A percentile compares a stretch with the other conserved stretches of the same genome.
Evolutionary conservation across 108 stramenopile genomes (phyloP).

Genomic region (Cyclotella choctawhatcheeana): DNA sequence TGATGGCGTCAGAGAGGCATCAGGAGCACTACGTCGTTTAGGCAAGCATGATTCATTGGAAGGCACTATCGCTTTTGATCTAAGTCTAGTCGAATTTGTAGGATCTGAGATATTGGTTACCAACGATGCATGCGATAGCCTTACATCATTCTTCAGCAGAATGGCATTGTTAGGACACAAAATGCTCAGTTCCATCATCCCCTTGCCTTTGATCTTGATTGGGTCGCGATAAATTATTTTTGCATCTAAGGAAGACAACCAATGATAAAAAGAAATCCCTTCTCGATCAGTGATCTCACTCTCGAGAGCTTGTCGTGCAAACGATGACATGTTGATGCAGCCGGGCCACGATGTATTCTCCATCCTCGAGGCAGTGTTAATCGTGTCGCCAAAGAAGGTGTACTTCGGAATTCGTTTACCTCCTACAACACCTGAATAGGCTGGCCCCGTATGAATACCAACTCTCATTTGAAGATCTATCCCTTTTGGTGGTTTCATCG

Average conservation of each 20-base stretch:
- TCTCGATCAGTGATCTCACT: background rate
- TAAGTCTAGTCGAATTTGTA: too few species aligned
- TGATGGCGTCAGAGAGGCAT: background rate
- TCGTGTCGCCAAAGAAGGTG: conserved; percentile 56
- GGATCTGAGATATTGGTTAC: background rate
- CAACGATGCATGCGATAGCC: background rate
- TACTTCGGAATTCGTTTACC: conserved; percentile 53
- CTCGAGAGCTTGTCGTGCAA: background rate
- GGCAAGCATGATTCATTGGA: too few species aligned
- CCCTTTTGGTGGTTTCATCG: background rate
- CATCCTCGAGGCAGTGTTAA: conserved; percentile 7
- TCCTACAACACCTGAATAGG: conserved; percentile 60
- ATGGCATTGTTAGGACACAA: conserved; percentile 14
- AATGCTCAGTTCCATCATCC: background rate
- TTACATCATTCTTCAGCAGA: too few species aligned
- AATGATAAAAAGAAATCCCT: background rate
- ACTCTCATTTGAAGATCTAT: conserved; percentile 46
- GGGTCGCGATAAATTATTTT: background rate
- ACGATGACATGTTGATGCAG: background rate
- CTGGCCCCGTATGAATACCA: conserved; percentile 56
- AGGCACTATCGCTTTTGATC: too few species aligned
- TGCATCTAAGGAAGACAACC: background rate
- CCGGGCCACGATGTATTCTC: background rate
- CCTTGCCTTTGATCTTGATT: conserved; percentile 11
- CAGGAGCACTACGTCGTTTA: too few species aligned